Evolutionary conservation across 176 grass and related monocot genomes (phyloP).

Genomic region (Panicum miliaceum): DNA sequence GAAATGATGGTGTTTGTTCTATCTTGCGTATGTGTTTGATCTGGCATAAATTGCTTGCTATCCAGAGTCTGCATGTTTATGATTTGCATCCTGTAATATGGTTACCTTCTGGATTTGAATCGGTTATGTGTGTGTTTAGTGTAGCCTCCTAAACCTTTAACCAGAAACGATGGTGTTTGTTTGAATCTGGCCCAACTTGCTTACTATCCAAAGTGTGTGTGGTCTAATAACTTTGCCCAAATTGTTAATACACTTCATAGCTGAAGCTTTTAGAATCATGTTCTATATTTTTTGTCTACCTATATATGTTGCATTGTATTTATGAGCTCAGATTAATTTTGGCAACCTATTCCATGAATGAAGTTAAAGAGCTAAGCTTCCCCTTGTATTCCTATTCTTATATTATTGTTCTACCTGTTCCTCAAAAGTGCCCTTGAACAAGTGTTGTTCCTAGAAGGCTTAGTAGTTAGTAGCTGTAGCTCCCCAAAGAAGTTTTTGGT

Average conservation of each 20-base stretch:
- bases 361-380: not conserved
- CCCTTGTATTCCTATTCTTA: not conserved
- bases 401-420: not conserved
- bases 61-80: not conserved
- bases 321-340: not conserved
- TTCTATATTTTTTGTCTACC: not conserved
- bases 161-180: not conserved
- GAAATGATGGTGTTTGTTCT: not conserved
- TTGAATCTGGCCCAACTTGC: not conserved
- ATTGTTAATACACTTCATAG: not conserved
- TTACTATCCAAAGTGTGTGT: not conserved
- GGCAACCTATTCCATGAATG: not conserved
- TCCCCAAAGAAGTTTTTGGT: not conserved
- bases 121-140: not conserved
- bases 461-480: not conserved
- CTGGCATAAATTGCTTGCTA: not conserved
- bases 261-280: not conserved
- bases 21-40: not conserved
- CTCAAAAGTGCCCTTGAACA: not conserved
- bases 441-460: not conserved
- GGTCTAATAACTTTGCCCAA: not conserved
- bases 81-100: not conserved
- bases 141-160: not conserved
- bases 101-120: not conserved
- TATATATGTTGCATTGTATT: not conserved